Percentiles rank a stretch among this genome's conserved stretches.
These are phyloP conservation scores for Corymbia calophylla DNA, from an alignment of 441 rosid species.

Conservation along the genomic window DNA sequence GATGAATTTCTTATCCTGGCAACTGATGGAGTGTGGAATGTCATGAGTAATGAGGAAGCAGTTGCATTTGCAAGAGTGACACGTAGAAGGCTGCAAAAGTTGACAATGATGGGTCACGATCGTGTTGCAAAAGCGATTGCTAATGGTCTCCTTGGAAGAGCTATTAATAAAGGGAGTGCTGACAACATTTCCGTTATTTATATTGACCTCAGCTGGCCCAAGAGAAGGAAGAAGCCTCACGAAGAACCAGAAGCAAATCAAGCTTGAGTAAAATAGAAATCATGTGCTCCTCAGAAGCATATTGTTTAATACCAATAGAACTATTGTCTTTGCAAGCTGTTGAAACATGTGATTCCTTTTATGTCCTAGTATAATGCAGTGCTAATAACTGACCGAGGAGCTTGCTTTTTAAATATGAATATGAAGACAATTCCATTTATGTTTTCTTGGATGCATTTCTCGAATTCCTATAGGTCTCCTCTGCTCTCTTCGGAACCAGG, in stretches of 20 bases:
- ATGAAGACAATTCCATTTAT: not conserved
- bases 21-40: conserved; percentile 18
- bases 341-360: not conserved
- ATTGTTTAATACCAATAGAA: not conserved
- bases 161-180: not conserved
- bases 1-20: conserved; percentile 13
- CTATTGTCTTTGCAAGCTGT: not conserved
- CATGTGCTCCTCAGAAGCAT: not conserved
- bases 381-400: not conserved
- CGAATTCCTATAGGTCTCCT: not conserved
- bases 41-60: not conserved
- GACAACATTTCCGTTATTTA: not conserved
- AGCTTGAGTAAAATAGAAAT: not conserved
- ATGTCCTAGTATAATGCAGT: not conserved
- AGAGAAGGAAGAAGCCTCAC: not conserved
- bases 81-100: not conserved
- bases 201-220: not conserved
- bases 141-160: conserved; percentile 1
- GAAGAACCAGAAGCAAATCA: not conserved
- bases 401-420: not conserved
- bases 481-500: not conserved
- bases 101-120: conserved; percentile 1
- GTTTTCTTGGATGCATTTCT: not conserved
- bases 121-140: conserved; percentile 1
- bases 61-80: not conserved